Evolutionary conservation across 352 stramenopile species (phyloP), one percentile per base, ranked within the genome.

Genomic region (Peronosclerospora sorghi): DNA sequence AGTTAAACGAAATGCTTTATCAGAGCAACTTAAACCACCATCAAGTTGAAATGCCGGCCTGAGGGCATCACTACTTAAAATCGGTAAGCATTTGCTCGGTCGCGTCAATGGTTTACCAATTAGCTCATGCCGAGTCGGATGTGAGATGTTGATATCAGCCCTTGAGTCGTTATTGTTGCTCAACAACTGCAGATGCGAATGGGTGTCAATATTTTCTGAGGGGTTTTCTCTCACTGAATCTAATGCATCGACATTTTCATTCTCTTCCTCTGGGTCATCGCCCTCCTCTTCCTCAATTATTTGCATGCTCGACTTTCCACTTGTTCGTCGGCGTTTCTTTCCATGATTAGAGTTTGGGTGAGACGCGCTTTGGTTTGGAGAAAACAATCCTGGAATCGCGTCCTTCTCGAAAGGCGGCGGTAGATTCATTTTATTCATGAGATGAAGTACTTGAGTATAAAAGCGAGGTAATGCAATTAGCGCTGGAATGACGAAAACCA

Each of bases 391-490:
- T 19, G 61, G 74, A 48, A 92, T 89, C 18, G 73, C 61, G 26
- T 77, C 35, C 17, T 65, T 54, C 5, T 86, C 73, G 19, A 95
- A 95, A 15, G 83, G 83, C 20, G 64, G 58, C 32, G 83, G 83
- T 13, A 95, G 40, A 44, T 95, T 89, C 83, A 93, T 95, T 49
- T 95, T 95, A 59, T 95, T 95, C 83, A 95, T 95, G 17, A 95
- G 56, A 55, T 95, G 83, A 27, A 93, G 74, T 35, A 92, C 83
- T 68, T 95, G 83, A 9, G 73, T 92, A 62, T 95, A 95, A 45
- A 95, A 82, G 37, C 81, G 75, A 5, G 83, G 83, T 10, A 95
- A 53, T 8, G 78, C 83, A 18, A 95, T 84, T 20, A 95, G 54
- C 6, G 83, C 83, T 95, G 28, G 24, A 14, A 19, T 6, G 13